A percentile compares a stretch with the other conserved stretches of the same genome.
These are phyloP conservation scores for Groenewaldozyma tartarivorans DNA, from an alignment of 805 yeast genomes.

Conservation along the genomic window DNA sequence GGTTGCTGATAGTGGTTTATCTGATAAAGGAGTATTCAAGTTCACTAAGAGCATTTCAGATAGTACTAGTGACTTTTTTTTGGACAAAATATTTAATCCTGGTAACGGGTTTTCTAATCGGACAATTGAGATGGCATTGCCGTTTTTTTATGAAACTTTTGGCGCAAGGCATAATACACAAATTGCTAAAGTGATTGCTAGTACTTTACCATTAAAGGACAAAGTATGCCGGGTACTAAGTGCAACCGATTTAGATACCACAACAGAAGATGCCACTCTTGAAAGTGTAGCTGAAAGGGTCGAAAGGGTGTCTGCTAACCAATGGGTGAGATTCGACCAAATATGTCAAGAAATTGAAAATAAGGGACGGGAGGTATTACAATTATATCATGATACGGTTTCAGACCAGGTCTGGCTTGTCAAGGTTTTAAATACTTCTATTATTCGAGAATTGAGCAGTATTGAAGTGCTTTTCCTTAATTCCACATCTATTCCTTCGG, in stretches of 20 bases:
- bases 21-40: slow-evolving; percentile 7
- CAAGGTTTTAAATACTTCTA: slow-evolving; percentile 30
- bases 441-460: slow-evolving; percentile 27
- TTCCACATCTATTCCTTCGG: slow-evolving; percentile 22
- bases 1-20: neutral
- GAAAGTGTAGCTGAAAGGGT: slow-evolving; percentile 30
- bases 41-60: slow-evolving; percentile 14
- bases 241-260: slow-evolving; percentile 2
- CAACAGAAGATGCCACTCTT: slow-evolving; percentile 27
- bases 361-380: slow-evolving; percentile 49
- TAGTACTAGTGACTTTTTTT: slow-evolving; percentile 24
- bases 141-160: slow-evolving; percentile 41
- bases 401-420: slow-evolving; percentile 25
- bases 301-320: slow-evolving; percentile 33
- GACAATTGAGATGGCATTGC: slow-evolving; percentile 43
- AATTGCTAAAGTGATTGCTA: neutral
- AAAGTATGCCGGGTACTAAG: slow-evolving; percentile 27
- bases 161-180: slow-evolving; percentile 16
- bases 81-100: slow-evolving; percentile 39
- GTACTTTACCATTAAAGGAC: slow-evolving; percentile 27
- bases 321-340: slow-evolving; percentile 62
- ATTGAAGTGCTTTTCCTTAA: slow-evolving; percentile 29
- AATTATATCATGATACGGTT: slow-evolving; percentile 34
- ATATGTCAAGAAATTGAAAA: slow-evolving; percentile 64
- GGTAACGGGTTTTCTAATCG: slow-evolving; percentile 36